Evolutionary conservation across 139 green algal genomes (phyloP), one percentile per base, ranked within the genome.

Genomic region (Coccomyxa sp.): DNA sequence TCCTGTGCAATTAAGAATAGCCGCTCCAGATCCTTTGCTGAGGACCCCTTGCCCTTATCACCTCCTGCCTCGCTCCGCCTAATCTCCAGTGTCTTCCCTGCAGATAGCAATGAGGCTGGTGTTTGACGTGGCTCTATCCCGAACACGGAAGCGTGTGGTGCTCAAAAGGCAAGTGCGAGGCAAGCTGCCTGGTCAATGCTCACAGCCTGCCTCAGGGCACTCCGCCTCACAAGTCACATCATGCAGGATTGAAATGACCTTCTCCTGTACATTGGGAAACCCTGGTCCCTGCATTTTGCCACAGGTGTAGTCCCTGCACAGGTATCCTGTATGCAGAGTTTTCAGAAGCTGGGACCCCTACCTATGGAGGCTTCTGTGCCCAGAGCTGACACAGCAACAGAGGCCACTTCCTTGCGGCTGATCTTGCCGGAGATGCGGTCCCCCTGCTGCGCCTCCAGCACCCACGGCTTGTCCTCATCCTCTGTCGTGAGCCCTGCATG

Each of bases 1-100:
- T 90, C 80, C 34, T 79, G 40, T 2, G 44, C 39, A n/a, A 29
- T 33, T 33, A 92, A 72, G 74, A 95, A 94, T 39, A 96, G 73
- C 39, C 82, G 78, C 36, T 78, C 72, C 70, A 85, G 88, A 8
- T 90, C 77, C 3, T 29, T 33, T 18, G 34, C 0, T n/a, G 2
- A 78, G 84, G 90, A 90, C 37, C 31, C 44, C 81, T 87, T 87
- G 38, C 86, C 89, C 40, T 86, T 79, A 8, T 77, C 86, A 68
- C 91, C 89, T 7, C 74, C 58, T 1, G 83, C 87, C 75, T 94
- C 88, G 37, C 74, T 81, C 14, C 92, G 81, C 7, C 92, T 79
- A 34, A 97, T 55, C 86, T 98, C 93, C 31, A 97, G 86, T 8
- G 94, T 97, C 74, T 96, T 95, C 85, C 77, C 77, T 58, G 71